Evolutionary conservation across 768 basidiomycete species (phyloP).

Genomic region (Lactarius quietus): DNA sequence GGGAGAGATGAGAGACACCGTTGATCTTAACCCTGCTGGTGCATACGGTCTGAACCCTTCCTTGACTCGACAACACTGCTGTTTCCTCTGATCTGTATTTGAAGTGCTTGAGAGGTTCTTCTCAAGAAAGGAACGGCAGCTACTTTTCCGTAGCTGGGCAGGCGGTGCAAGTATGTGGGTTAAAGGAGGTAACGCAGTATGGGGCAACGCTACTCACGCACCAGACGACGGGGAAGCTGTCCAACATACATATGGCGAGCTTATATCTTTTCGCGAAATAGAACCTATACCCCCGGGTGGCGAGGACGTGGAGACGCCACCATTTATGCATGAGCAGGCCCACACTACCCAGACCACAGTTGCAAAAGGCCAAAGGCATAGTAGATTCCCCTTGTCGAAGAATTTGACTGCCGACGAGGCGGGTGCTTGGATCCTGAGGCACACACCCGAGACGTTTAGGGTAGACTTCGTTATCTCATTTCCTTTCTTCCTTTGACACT

Average conservation of each 20-base stretch:
- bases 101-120: conserved; percentile 85
- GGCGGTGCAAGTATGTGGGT: conserved; percentile 94
- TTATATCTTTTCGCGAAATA: conserved; percentile 70
- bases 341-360: conserved; percentile 1
- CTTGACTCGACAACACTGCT: not conserved
- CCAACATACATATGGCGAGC: conserved; percentile 69
- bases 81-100: not conserved
- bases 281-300: conserved; percentile 5
- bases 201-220: conserved; percentile 73
- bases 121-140: conserved; percentile 82
- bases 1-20: conserved; percentile 94
- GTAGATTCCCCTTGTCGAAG: conserved; percentile 26
- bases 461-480: conserved; percentile 33
- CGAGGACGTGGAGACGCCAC: conserved; percentile 24
- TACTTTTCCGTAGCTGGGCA: conserved; percentile 91
- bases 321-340: conserved; percentile 13
- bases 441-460: conserved; percentile 82
- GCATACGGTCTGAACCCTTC: conserved; percentile 52
- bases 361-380: conserved; percentile 7
- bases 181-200: conserved; percentile 82
- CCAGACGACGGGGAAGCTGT: conserved; percentile 67
- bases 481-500: not conserved
- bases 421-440: conserved; percentile 73
- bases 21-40: conserved; percentile 78
- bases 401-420: conserved; percentile 83